Base-by-base conservation (phyloP, 208 protist species). In the Leishmania arabica region DNA sequence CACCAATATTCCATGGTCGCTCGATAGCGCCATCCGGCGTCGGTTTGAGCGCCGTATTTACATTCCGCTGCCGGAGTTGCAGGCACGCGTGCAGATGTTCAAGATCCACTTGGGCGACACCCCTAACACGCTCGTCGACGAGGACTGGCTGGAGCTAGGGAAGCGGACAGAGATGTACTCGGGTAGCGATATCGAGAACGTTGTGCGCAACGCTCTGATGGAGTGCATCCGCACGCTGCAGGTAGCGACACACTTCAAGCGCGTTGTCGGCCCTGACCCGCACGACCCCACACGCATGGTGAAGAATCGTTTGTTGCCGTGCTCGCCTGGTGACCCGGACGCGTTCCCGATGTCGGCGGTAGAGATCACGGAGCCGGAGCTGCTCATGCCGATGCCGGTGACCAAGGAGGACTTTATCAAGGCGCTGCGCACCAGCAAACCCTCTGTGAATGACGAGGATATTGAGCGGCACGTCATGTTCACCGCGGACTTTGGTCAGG, bases 191-290 rank as follows among this genome's bases (percentile, higher is more conserved):
- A 99, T 99, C 82, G 92, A 96, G 53, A 97, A 97, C 79, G 74
- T 99, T 13, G 98, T 99, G 45, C 97, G 98, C 31, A 99, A 99
- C 77, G 99, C 99, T 1, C 88, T 99, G 56, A 99, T 99, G 98
- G 93, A 99, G 87, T 99, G 99, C 54, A 90, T 99, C 70, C 90
- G 99, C n/a, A 96, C 91, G 7, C 86, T 99, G 54, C 98, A 99
- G 89, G 88, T 91, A n/a, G 98, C 99, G 8, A 99, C 98, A 19
- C 98, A 99, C 86, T 99, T 99, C 86, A 99, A 99, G 88, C 84
- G 83, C 77, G 96, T 99, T 6, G 75, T 65, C 6, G 97, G 93
- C 13, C 95, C 93, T 40, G 91, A 91, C 66, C 90, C 90, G 34
- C 86, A 89, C 24, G 92, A 98, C 83, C 94, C 95, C 1, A 92